Base-by-base conservation (phyloP, 148 eudicot genomes). In the Nyssa sinensis region DNA sequence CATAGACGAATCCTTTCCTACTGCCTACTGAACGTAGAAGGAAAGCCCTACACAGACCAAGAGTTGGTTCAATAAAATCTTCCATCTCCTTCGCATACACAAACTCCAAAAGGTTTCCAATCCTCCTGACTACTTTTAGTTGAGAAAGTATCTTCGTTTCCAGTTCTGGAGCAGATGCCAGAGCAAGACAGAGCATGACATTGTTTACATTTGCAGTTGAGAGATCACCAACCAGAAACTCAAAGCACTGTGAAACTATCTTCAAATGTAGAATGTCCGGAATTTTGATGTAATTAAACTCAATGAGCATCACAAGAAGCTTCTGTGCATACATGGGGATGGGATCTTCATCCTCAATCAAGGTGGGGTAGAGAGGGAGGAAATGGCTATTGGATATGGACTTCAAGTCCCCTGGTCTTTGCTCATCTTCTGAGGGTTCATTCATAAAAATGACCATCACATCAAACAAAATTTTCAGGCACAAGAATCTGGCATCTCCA, bases 321-420 rank as follows among this genome's bases (percentile, higher is more conserved):
- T 95, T 92, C 78, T 95, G 97, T 39, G 98, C 98, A 72, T 92
- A 95, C 81, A 85, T 80, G 34, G 98, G 98, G 62, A 91, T 92
- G 29, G 99, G 99, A 77, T 95, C 99, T 76, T 95, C 99, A 68
- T 95, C 99, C 79, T 90, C 90, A 51, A 93, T 84, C 71, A 93
- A 84, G 69, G 81, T 79, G 47, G 97, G 99, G 75, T 92, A 93
- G 33, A 95, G 89, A 67, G 99, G 97, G 51, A 93, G 88, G 78
- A 95, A 95, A 74, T 87, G 79, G 37, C 64, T 49, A 75, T 80
- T 85, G 37, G 94, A 87, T 74, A 93, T 82, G 74, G 90, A 80
- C 69, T 87, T 93, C 84, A 95, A 74, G 69, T 88, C 94, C 62
- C 80, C 81, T 17, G 32, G 30, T 66, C 71, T 76, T 70, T 84